These are phyloP conservation scores for Claviceps purpurea DNA, from an alignment of 2,329 filamentous ascomycete species.

Conservation along the genomic window DNA sequence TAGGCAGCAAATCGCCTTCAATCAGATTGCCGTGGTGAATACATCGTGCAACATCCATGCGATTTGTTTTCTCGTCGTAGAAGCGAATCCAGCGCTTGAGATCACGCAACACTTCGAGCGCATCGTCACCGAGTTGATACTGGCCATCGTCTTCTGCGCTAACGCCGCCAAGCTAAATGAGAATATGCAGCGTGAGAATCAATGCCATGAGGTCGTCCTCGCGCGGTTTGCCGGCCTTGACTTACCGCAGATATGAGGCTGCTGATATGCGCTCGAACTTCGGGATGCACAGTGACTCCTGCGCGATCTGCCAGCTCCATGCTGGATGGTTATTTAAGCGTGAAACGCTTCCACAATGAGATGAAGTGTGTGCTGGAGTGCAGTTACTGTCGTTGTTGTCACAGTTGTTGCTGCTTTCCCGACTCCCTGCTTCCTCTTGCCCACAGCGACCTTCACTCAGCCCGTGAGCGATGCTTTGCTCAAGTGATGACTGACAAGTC, in stretches of 20 bases:
- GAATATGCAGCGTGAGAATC: not conserved
- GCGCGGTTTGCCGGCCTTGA: slow-evolving; percentile 14
- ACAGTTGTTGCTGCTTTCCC: not conserved
- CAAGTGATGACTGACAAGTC: too few relatives aligned
- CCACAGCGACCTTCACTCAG: too few relatives aligned
- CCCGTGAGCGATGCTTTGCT: too few relatives aligned
- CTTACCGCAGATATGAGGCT: slow-evolving; percentile 85
- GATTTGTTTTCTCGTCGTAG: slow-evolving; percentile 85
- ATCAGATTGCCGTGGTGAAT: slow-evolving; percentile 87
- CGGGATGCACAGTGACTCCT: slow-evolving; percentile 64
- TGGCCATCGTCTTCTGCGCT: slow-evolving; percentile 65
- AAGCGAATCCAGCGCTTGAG: slow-evolving; percentile 90
- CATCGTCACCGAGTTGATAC: slow-evolving; percentile 88
- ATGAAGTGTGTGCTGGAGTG: not conserved
- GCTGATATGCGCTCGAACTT: slow-evolving; percentile 86
- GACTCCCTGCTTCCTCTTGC: not conserved
- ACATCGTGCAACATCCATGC: slow-evolving; percentile 88
- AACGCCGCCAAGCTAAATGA: slow-evolving; percentile 63
- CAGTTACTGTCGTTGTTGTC: not conserved
- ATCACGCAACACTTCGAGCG: slow-evolving; percentile 80
- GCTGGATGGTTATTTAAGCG: not conserved
- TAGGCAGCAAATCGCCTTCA: slow-evolving; percentile 77
- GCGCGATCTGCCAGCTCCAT: slow-evolving; percentile 43
- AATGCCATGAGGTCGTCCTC: not conserved
- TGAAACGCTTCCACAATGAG: not conserved